Base-by-base conservation (phyloP, 805 yeast species). In the Kluyveromyces dobzhanskii region DNA sequence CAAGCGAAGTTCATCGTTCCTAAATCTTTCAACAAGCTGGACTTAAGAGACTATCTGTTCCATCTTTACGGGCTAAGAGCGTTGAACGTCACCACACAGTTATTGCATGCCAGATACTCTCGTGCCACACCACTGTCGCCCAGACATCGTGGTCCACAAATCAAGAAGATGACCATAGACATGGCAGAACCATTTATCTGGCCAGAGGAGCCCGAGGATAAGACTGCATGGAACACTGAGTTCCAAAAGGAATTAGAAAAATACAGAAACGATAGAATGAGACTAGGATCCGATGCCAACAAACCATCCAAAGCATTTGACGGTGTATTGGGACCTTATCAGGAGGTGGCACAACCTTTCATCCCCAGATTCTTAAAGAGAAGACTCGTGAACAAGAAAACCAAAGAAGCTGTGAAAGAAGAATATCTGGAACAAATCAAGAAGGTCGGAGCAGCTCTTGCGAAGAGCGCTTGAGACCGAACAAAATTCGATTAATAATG, bases 1-100 rank as follows among this genome's bases (percentile, higher is more conserved):
- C 97, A 87, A 63, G 97, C 97, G 36, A 87, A 86, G 60, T 92
- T 92, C 63, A 76, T 85, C 47, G 98, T 94, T 14, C 98, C 99
- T 12, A 77, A 83, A 55, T 76, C 85, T 40, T 88, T 92, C 71
- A 92, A 92, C 69, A 90, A 88, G 61, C 70, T 92, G 66, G 97
- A 90, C 61, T 70, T 92, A 45, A 76, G 98, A 61, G 99, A 92
- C 65, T 92, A 92, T 57, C 69, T 92, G 46, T 92, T 79, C 75
- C 78, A 88, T 52, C 69, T 92, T 4, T 92, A 92, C 56, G 96
- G 95, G 2, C 70, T 92, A 44, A 73, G 96, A 51, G 97, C 94
- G 1, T 71, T 86, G 61, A 85, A 84, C 54, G 75, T 92, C 35
- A 85, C 97, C 1, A 84, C 90, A 11, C 94, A 87, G 50, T 70